Base-by-base conservation (phyloP, 176 grass and related monocot species). In the Leersia perrieri region DNA sequence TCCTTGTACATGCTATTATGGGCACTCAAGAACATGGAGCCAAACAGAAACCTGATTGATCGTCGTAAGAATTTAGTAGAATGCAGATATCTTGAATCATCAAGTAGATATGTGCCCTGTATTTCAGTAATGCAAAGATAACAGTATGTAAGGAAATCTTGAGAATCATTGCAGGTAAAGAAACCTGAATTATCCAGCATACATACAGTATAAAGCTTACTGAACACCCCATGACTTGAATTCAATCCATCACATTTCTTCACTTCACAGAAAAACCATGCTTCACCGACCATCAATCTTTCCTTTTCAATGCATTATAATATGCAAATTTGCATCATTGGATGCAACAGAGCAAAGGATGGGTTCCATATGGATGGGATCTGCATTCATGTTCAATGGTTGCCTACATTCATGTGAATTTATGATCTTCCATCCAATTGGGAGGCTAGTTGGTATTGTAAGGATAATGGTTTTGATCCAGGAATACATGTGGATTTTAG, bases 161-260 rank as follows among this genome's bases (percentile, higher is more conserved):
- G 53, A 66, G n/a, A 23, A 72, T 78, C 42, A 66, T 78, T 57
- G 33, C 41, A 33, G 14, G 44, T n/a, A 11, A 65, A 53, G 44
- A 57, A 81, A 66, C 60, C 68, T 11, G 23, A 32, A 31, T 44
- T 36, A 22, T 74, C 73, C 53, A 29, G 8, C 22, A 72, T 57
- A 58, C 53, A 58, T 23, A 75, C 71, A 83, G 42, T 34, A 82
- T 28, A 68, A 83, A 60, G 72, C 87, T 89, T 91, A 87, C 62
- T 25, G 34, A 84, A 85, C 87, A 85, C 84, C 80, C 84, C 65
- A 30, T 72, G 82, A 25, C 44, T 62, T 94, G 88, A 90, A 86
- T 75, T 83, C 75, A 74, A 9, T 74, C 72, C 66, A 91, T 85
- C 69, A 82, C 87, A 82, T 72, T 76, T 89, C 76, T 89, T 79